Conservation (phyloP, 768 basidiomycete species). For the Suillus paluster region DNA sequence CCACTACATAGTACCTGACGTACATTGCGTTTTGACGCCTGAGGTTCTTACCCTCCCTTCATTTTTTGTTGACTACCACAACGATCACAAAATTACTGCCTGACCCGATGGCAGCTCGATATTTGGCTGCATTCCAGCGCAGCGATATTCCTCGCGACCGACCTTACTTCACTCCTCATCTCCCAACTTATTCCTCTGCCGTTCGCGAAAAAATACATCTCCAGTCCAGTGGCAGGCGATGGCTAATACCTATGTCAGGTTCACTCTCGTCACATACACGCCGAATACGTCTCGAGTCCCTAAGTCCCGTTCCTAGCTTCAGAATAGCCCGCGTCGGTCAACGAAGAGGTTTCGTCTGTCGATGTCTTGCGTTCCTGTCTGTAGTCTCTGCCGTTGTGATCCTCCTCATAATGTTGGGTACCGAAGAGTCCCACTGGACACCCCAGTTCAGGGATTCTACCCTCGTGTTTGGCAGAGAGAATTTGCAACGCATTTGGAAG, state of each 20-base stretch:
- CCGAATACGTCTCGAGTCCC: constrained; percentile 60
- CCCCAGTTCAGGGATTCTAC: constrained; percentile 56
- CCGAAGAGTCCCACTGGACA: constrained; percentile 47
- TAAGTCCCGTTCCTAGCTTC: constrained; percentile 54
- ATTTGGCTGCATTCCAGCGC: constrained; percentile 15
- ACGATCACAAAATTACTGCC: not conserved
- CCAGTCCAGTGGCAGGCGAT: constrained; percentile 39
- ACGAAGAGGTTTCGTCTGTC: constrained; percentile 57
- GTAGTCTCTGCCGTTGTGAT: constrained; percentile 52
- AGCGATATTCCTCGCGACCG: constrained; percentile 2
- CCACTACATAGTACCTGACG: not conserved
- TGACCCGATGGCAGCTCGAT: constrained; percentile 7
- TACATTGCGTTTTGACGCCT: not conserved
- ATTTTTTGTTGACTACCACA: not conserved
- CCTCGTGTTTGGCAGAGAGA: constrained; percentile 68
- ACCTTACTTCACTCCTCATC: constrained; percentile 5
- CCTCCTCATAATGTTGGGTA: constrained; percentile 45
- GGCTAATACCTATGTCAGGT: constrained; percentile 60
- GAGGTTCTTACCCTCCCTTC: constrained; percentile 7
- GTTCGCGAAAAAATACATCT: constrained; percentile 44
- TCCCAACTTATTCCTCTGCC: constrained; percentile 31
- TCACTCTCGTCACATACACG: constrained; percentile 62
- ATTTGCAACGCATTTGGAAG: constrained; percentile 86
- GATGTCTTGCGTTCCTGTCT: constrained; percentile 55
- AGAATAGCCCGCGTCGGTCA: constrained; percentile 53